Evolutionary conservation across 306 rosid genomes (phyloP).

Genomic region (Oxytropis ochrocephala): DNA sequence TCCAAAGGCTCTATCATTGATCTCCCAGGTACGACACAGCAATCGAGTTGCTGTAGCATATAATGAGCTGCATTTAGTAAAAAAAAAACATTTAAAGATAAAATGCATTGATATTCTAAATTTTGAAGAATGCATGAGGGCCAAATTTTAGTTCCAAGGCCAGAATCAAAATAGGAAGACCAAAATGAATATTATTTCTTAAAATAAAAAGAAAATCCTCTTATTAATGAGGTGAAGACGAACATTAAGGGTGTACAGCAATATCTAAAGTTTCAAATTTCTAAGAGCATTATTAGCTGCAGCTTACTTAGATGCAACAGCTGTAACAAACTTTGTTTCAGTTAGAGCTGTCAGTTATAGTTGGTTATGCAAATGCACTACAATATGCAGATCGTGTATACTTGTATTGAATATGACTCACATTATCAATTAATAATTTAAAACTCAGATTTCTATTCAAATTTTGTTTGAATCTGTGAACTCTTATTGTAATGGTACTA

Average conservation of each 20-base stretch:
- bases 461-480: too few species aligned
- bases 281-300: not conserved
- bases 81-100: not conserved
- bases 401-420: too few species aligned
- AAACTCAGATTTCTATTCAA: too few species aligned
- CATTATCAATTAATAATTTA: too few species aligned
- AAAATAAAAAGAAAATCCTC: not conserved
- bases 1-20: constrained; percentile 81
- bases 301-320: too few species aligned
- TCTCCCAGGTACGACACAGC: constrained; percentile 96
- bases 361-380: too few species aligned
- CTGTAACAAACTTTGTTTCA: too few species aligned
- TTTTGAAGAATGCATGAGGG: not conserved
- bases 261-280: not conserved
- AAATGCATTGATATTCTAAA: not conserved
- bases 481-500: not conserved
- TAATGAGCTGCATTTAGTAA: constrained; percentile 47
- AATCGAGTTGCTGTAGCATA: constrained; percentile 77
- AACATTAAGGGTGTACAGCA: not conserved
- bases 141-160: not conserved
- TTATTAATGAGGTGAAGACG: not conserved
- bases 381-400: too few species aligned
- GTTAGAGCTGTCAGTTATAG: too few species aligned
- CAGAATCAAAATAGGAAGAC: constrained; percentile 4
- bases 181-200: not conserved